Percentiles rank a stretch among this genome's conserved stretches.
Evolutionary conservation across 305 asterid genomes (phyloP).

Genomic region (Solanum hybrid): DNA sequence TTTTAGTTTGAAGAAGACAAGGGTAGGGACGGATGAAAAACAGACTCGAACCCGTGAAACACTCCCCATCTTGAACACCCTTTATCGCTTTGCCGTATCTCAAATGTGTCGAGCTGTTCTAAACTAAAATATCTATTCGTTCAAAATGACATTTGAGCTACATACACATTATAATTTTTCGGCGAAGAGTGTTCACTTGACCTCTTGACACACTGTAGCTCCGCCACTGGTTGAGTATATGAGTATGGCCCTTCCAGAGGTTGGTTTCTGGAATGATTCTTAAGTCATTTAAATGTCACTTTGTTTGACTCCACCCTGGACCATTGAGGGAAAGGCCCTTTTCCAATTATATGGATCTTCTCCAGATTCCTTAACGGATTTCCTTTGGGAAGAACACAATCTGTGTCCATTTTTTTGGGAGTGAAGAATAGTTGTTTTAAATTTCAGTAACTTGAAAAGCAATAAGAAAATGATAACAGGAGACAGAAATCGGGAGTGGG

Average conservation of each 20-base stretch:
- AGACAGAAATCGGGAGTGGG: neutral
- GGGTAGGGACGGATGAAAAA: neutral
- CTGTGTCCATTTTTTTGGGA: neutral
- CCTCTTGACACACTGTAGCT: neutral
- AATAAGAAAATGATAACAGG: neutral
- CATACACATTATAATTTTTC: neutral
- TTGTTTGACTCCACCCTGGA: neutral
- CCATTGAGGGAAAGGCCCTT: neutral
- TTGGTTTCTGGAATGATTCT: neutral
- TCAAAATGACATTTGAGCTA: neutral
- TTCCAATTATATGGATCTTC: neutral
- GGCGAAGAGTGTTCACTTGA: neutral
- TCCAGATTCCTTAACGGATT: neutral
- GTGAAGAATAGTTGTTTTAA: neutral
- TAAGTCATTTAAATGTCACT: neutral
- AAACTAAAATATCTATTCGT: neutral
- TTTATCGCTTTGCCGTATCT: neutral
- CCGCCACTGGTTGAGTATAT: neutral
- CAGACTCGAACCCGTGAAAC: neutral
- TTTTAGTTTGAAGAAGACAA: neutral
- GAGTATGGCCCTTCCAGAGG: neutral
- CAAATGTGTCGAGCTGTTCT: neutral
- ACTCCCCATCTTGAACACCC: neutral
- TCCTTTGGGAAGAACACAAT: neutral
- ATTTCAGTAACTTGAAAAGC: neutral